A percentile compares a stretch with the other conserved stretches of the same genome.
Evolutionary conservation across 73 alveolate species (phyloP).

Genomic region (Stentor coeruleus): DNA sequence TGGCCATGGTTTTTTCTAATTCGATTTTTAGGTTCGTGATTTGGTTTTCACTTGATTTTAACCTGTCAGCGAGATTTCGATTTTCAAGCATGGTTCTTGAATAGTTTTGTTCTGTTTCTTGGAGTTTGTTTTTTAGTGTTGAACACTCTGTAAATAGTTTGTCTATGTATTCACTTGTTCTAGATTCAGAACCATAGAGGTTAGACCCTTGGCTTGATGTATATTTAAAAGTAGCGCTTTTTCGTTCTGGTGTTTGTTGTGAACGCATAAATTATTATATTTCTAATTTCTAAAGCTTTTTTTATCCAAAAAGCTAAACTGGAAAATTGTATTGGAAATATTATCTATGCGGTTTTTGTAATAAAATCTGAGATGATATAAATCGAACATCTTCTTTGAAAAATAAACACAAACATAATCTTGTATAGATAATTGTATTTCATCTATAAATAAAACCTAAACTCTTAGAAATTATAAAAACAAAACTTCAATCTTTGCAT

Average conservation of each 20-base stretch:
- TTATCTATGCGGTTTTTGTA: no score
- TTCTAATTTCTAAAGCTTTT: background rate
- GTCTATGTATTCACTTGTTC: background rate
- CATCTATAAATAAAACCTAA: background rate
- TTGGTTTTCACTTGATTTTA: background rate
- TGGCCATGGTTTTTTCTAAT: background rate
- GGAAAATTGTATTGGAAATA: background rate
- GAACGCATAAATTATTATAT: background rate
- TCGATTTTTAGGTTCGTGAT: background rate
- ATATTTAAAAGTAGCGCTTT: background rate
- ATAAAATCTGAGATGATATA: background rate
- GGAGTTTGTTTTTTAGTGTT: background rate
- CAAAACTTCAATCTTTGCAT: background rate
- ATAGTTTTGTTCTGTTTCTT: background rate
- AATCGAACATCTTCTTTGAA: background rate
- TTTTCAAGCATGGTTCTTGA: background rate
- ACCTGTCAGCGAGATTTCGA: background rate
- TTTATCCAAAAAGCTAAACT: no score
- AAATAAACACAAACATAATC: background rate
- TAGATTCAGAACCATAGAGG: background rate
- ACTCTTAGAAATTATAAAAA: background rate
- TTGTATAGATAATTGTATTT: no score
- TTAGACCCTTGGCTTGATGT: background rate
- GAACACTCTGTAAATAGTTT: background rate
- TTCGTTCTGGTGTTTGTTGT: background rate